These are phyloP conservation scores for Neurospora discreta DNA, from an alignment of 495 filamentous ascomycete genomes.

Conservation along the genomic window DNA sequence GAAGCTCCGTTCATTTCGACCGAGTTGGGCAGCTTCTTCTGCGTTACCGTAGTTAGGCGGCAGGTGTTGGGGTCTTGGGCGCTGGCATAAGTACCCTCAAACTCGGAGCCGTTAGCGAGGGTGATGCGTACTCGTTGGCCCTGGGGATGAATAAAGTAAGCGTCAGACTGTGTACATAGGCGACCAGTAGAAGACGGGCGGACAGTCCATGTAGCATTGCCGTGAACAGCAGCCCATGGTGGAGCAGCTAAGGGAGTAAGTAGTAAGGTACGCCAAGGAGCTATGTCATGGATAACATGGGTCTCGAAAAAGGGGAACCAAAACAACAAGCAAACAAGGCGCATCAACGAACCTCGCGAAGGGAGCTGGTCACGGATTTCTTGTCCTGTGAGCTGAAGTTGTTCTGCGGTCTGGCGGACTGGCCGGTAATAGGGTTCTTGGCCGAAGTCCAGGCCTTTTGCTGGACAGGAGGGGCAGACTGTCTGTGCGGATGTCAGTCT, in stretches of 20 bases:
- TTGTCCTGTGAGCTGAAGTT: conserved; percentile 19
- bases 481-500: conserved; percentile 24
- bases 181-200: neutral
- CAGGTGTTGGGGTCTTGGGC: conserved; percentile 51
- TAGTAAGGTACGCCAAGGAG: neutral
- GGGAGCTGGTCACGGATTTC: conserved; percentile 17
- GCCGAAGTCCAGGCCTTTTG: conserved; percentile 29
- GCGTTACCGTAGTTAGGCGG: conserved; percentile 74
- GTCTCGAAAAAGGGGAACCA: neutral
- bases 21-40: conserved; percentile 36
- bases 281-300: neutral
- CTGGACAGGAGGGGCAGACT: conserved; percentile 21
- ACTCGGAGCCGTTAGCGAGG: conserved; percentile 59
- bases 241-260: neutral
- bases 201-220: neutral
- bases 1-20: conserved; percentile 32
- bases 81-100: conserved; percentile 52
- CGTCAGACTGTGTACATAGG: neutral
- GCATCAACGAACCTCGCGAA: conserved; percentile 22
- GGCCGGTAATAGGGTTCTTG: conserved; percentile 29
- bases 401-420: conserved; percentile 15
- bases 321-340: neutral
- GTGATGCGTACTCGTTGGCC: conserved; percentile 57
- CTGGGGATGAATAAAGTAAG: conserved; percentile 31
- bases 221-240: neutral